Evolutionary conservation across 2,329 filamentous ascomycete genomes (phyloP).

Genomic region (Fusarium pilosicola): DNA sequence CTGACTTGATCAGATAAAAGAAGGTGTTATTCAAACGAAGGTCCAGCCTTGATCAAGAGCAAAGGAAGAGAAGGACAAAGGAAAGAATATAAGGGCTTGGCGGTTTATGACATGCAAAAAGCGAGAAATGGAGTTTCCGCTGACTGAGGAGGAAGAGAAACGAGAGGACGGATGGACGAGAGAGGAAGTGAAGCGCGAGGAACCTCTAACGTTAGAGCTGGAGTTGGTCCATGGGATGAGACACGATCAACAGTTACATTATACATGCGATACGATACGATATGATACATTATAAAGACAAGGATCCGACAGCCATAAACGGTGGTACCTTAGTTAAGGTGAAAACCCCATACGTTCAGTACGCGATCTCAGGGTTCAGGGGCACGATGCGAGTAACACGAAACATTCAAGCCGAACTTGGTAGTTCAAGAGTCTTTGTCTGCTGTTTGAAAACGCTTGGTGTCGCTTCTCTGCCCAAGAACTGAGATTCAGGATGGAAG

Average conservation of each 20-base stretch:
- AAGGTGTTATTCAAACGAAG: slow-evolving; percentile 32
- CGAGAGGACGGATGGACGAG: slow-evolving; percentile 23
- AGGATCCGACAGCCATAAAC: slow-evolving; percentile 4
- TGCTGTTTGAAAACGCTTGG: not conserved
- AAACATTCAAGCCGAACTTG: slow-evolving; percentile 9
- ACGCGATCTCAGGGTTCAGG: slow-evolving; percentile 28
- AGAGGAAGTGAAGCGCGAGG: slow-evolving; percentile 16
- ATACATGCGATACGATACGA: slow-evolving; percentile 16
- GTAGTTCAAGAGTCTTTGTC: not conserved
- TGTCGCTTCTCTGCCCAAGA: slow-evolving; percentile 4
- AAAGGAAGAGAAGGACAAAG: slow-evolving; percentile 32
- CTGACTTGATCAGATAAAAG: slow-evolving; percentile 36
- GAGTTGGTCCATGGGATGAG: slow-evolving; percentile 25
- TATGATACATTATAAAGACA: slow-evolving; percentile 16
- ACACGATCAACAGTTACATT: slow-evolving; percentile 33
- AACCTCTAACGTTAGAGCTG: not conserved
- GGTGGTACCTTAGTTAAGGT: not conserved
- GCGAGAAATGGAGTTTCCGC: slow-evolving; percentile 10
- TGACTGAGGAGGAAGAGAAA: slow-evolving; percentile 22
- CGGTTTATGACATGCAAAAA: slow-evolving; percentile 26
- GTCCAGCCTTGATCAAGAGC: slow-evolving; percentile 40
- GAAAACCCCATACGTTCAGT: not conserved
- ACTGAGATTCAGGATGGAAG: slow-evolving; percentile 16
- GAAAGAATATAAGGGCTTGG: slow-evolving; percentile 25
- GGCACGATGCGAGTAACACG: slow-evolving; percentile 10